A percentile compares a stretch with the other conserved stretches of the same genome.
Conservation (phyloP, 139 green algal species). For the Klebsormidium nitens region DNA sequence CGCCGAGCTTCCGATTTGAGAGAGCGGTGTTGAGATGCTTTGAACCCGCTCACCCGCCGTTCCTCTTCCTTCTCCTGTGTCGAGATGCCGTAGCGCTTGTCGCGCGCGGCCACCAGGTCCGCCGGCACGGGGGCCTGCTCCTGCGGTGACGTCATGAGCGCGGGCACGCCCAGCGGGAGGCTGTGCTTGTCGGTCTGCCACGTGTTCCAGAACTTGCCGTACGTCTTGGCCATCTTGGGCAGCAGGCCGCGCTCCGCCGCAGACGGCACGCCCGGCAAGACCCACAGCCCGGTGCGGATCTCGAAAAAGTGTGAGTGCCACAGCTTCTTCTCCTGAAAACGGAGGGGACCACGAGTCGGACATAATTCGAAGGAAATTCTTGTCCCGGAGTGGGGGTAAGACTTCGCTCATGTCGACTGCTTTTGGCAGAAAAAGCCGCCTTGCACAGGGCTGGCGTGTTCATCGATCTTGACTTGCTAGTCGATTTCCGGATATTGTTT, state of each 20-base stretch:
- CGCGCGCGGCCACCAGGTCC: slow-evolving; percentile 7
- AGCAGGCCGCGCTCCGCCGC: slow-evolving; percentile 1
- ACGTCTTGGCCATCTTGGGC: slow-evolving; percentile 20
- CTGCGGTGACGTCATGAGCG: slow-evolving; percentile 34
- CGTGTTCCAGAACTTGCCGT: slow-evolving; percentile 37
- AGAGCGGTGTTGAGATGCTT: too few species aligned
- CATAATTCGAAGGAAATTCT: too few species aligned
- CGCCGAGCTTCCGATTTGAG: too few species aligned
- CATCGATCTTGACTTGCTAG: too few species aligned
- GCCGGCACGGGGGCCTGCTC: not conserved
- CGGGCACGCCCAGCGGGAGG: slow-evolving; percentile 26
- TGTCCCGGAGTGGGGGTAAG: too few species aligned
- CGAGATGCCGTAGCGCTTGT: slow-evolving; percentile 17
- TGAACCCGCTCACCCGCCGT: too few species aligned
- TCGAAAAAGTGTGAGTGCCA: slow-evolving; percentile 22
- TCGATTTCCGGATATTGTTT: too few species aligned
- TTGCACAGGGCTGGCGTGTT: too few species aligned
- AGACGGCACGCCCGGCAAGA: not conserved
- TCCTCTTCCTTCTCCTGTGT: slow-evolving; percentile 18
- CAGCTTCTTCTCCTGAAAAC: slow-evolving; percentile 28
- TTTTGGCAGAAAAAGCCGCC: too few species aligned
- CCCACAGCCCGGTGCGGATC: not conserved
- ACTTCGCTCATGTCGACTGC: too few species aligned
- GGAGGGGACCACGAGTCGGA: too few species aligned
- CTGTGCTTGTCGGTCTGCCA: slow-evolving; percentile 32